A percentile compares a stretch with the other conserved stretches of the same genome.
Evolutionary conservation across 371 early-diverging fungal genomes (phyloP).

Genomic region (Mucor saturninus): DNA sequence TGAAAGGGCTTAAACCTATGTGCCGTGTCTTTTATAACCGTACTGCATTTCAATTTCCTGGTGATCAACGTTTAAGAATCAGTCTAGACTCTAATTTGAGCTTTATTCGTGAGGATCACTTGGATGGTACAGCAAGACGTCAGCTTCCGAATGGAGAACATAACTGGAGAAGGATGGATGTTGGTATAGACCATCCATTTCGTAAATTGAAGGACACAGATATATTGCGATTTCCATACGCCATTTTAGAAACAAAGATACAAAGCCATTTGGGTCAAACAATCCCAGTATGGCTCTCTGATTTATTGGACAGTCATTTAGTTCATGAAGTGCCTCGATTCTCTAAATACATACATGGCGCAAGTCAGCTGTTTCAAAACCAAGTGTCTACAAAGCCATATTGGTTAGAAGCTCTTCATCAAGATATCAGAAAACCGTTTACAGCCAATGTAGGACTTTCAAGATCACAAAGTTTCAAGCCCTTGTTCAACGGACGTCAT

Average conservation of each 20-base stretch:
- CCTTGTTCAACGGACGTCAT: slow-evolving; percentile 50
- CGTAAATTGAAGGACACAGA: slow-evolving; percentile 79
- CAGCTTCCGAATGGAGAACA: slow-evolving; percentile 48
- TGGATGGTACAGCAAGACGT: slow-evolving; percentile 50
- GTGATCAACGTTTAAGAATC: slow-evolving; percentile 95
- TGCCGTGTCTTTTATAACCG: slow-evolving; percentile 97
- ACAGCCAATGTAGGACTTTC: slow-evolving; percentile 52
- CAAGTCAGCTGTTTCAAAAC: slow-evolving; percentile 80
- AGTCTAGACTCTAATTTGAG: slow-evolving; percentile 97
- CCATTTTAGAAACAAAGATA: slow-evolving; percentile 97
- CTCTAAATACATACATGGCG: slow-evolving; percentile 98
- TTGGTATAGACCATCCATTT: slow-evolving; percentile 93
- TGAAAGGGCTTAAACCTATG: slow-evolving; percentile 81
- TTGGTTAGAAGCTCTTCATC: slow-evolving; percentile 94
- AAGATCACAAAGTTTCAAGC: slow-evolving; percentile 49
- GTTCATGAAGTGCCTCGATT: slow-evolving; percentile 98
- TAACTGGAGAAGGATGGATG: slow-evolving; percentile 93
- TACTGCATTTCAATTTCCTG: slow-evolving; percentile 99
- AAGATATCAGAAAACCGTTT: slow-evolving; percentile 82
- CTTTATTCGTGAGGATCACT: slow-evolving; percentile 96
- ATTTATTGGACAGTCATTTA: slow-evolving; percentile 83
- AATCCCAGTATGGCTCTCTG: slow-evolving; percentile 92
- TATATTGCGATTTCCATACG: slow-evolving; percentile 94
- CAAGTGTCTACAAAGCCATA: slow-evolving; percentile 90
- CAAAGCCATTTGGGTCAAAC: slow-evolving; percentile 90